A percentile compares a stretch with the other conserved stretches of the same genome.
phyloP scores from a whole-genome alignment of 331 rosid genomes.

The Erythrophleum ivorense region DNA sequence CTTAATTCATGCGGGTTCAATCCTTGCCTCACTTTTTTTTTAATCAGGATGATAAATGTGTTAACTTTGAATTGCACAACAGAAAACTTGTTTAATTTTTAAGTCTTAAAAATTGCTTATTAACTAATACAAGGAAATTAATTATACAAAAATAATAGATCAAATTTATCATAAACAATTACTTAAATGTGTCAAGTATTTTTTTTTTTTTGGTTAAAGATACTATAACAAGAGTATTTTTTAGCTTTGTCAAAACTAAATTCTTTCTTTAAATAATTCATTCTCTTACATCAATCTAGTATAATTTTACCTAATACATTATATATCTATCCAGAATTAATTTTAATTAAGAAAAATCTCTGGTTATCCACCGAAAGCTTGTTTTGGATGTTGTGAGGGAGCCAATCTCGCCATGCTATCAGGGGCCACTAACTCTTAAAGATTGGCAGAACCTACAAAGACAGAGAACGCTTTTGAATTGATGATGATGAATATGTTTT shows the following conservation, averaged over 20 bases:
- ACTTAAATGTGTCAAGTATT: too few relatives aligned
- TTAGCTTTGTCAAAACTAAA: neutral
- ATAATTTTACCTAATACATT: neutral
- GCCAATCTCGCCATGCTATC: conserved; percentile 11
- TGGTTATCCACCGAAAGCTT: neutral
- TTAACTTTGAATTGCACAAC: neutral
- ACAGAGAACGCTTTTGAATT: neutral
- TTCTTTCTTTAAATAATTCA: neutral
- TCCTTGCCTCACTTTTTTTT: neutral
- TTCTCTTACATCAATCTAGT: neutral
- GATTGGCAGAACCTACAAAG: neutral
- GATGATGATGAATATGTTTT: neutral
- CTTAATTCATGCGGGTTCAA: neutral
- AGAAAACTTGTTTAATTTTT: neutral
- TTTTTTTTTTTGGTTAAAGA: too few relatives aligned
- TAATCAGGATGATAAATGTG: neutral
- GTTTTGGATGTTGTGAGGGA: neutral
- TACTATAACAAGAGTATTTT: too few relatives aligned
- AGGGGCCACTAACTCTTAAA: neutral
- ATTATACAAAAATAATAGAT: too few relatives aligned
- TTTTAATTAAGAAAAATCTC: neutral
- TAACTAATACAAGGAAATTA: neutral
- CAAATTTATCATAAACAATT: too few relatives aligned
- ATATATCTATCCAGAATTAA: neutral
- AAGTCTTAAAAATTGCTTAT: neutral